phyloP scores from a whole-genome alignment of 495 filamentous ascomycete genomes.

The Talaromyces liani region DNA sequence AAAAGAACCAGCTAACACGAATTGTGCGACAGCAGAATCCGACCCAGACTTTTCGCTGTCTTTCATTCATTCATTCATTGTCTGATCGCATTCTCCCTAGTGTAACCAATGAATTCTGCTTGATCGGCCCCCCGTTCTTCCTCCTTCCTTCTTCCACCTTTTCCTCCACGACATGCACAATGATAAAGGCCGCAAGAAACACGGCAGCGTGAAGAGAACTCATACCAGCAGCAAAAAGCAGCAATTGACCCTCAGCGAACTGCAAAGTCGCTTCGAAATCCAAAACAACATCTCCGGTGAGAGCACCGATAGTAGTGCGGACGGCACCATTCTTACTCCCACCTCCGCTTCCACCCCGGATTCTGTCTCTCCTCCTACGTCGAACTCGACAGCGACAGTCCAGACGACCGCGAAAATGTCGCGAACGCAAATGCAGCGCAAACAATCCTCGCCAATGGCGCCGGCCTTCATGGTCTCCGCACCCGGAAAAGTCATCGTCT shows the following conservation, averaged over 20 bases:
- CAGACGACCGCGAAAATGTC: neutral
- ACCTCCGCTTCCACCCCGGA: neutral
- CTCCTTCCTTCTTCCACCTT: neutral
- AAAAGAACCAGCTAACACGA: neutral
- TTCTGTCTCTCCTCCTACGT: neutral
- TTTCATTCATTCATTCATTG: neutral
- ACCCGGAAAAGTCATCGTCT: conserved; percentile 84
- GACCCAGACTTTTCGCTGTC: neutral
- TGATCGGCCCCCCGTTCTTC: neutral
- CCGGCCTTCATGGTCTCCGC: conserved; percentile 88
- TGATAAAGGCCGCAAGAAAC: conserved; percentile 16
- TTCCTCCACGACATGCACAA: conserved; percentile 12
- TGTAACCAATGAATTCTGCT: neutral
- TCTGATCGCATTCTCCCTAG: neutral
- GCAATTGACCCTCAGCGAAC: conserved; percentile 5
- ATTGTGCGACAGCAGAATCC: neutral
- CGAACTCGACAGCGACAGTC: neutral
- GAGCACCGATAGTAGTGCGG: neutral
- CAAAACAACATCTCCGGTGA: neutral
- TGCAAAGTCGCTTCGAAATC: conserved; percentile 3
- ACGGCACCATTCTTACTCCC: conserved; percentile 7
- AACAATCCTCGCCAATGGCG: conserved; percentile 49
- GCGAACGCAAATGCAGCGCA: conserved; percentile 14
- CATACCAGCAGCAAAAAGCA: conserved; percentile 1
- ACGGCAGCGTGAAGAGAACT: conserved; percentile 13